Evolutionary conservation across 257 asterid species (phyloP).

Genomic region (Parsonsia alboflavescens): DNA sequence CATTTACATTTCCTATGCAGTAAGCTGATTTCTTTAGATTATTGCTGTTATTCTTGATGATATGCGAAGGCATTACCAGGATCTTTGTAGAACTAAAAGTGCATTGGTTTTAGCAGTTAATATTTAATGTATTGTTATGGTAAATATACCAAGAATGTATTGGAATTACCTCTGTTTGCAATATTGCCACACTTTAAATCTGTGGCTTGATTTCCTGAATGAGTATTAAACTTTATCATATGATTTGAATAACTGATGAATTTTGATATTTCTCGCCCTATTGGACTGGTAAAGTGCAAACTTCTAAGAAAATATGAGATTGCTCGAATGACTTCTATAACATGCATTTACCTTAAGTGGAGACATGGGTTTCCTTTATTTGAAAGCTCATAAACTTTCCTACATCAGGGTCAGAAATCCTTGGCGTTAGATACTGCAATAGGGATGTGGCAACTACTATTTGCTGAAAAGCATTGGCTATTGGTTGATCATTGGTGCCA

Average conservation of each 20-base stretch:
- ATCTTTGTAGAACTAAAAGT: neutral
- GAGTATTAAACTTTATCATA: neutral
- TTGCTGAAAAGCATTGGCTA: constrained; percentile 93
- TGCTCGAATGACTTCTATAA: neutral
- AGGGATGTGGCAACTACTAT: constrained; percentile 98
- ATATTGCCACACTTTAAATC: neutral
- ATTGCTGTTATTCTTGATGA: neutral
- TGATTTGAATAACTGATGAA: neutral
- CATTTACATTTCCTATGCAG: neutral
- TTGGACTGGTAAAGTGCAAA: neutral
- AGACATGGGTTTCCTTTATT: neutral
- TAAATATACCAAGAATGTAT: neutral
- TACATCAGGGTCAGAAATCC: constrained; percentile 93
- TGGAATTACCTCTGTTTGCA: neutral
- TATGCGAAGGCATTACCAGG: neutral
- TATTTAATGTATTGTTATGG: neutral
- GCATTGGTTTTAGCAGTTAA: neutral
- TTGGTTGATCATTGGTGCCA: constrained; percentile 97
- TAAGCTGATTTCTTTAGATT: neutral
- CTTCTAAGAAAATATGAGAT: neutral
- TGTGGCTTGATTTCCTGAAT: neutral
- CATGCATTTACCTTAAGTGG: neutral
- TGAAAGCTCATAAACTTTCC: constrained; percentile 4
- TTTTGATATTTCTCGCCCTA: neutral
- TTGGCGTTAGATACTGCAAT: constrained; percentile 97